Evolutionary conservation across 75 land plant genomes (phyloP), one percentile per base, ranked within the genome.

Genomic region (Ceratopteris richardii): DNA sequence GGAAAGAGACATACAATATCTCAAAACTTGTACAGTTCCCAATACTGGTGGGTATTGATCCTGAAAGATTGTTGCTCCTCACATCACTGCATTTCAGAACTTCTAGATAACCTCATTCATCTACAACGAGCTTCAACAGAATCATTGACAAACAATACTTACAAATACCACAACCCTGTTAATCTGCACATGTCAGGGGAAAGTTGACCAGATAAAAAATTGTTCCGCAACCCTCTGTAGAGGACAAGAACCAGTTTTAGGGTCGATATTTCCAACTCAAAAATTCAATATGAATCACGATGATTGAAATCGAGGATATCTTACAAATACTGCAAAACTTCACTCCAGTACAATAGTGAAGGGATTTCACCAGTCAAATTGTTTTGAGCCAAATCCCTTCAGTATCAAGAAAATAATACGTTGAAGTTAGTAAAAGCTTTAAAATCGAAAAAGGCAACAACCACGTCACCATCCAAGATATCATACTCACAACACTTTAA

Each of bases 21-120:
- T 91, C 88, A 74, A 91, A 91, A 64, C 92, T 87, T 42, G 97
- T 87, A 54, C 97, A 91, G 70, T 91, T 86, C 0, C 97, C 97
- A 57, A 91, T 86, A 63, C 61, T 78, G 0, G 79, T 77, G 13
- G 97, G 97, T 1, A 91, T 91, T 0, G 75, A 61, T 0, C 97
- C 97, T 20, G 85, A 70, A 1, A 86, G 41, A 44, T 87, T 87
- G 56, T 91, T 91, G 40, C 78, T 84, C 50, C 92, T 66, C 12
- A 91, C 92, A 78, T 87, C 88, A 70, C 88, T 84, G 67, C 1
- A 4, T 33, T 33, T 9, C 3, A 33, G 9, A 33, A n/a, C n/a
- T n/a, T n/a, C n/a, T n/a, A n/a, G n/a, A n/a, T 14, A 40, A 40
- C 42, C 14, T 14, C 42, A 40, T 14, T 14, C 12, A 40, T 9